Evolutionary conservation across 2,329 filamentous ascomycete genomes (phyloP), one percentile per base, ranked within the genome.

Genomic region (Ceratocystis cacaofunesta): DNA sequence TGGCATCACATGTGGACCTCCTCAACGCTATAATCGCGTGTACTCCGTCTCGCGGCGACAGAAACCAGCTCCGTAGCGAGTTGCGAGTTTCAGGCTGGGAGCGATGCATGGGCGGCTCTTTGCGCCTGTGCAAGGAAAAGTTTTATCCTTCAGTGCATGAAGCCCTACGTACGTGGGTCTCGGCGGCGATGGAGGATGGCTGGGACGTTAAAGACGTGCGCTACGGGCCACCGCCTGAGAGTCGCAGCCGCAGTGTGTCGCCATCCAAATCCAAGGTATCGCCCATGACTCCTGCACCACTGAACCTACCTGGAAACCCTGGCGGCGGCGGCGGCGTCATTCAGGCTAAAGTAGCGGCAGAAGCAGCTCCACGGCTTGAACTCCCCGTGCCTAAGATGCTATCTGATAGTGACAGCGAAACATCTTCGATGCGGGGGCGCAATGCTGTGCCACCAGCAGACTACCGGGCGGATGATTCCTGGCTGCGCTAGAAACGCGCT

Each of bases 61-160:
- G 94, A 67, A 96, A 96, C 74, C 73, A 76, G 0, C 81, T 97
- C 10, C 87, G 94, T n/a, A 79, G 80, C 19, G 85, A 92, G 66
- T 79, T 97, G 63, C 84, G 84, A 64, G 84, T 92, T 68, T 95
- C 89, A 0, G 92, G 94, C 6, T 95, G 91, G 79, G 94, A 99
- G 75, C 91, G 91, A 70, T 85, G 88, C 70, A 89, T 97, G 81
- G 91, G 91, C 17, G 83, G 83, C 25, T 92, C 86, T 66, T 78
- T 97, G 68, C 85, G 94, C 4, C 87, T 92, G 17, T 97, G 92
- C 79, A 99, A 97, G 74, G 92, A 96, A 75, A 97, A 97, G 74
- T 96, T 97, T 74, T 97, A 99, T 73, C 88, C 89, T 1, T 85
- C 88, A 61, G 89, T 99, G 3, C 94, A 99, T 73, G 90, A 92